These are phyloP conservation scores for Mycena rebaudengoi DNA, from an alignment of 768 basidiomycete genomes.

Conservation along the genomic window DNA sequence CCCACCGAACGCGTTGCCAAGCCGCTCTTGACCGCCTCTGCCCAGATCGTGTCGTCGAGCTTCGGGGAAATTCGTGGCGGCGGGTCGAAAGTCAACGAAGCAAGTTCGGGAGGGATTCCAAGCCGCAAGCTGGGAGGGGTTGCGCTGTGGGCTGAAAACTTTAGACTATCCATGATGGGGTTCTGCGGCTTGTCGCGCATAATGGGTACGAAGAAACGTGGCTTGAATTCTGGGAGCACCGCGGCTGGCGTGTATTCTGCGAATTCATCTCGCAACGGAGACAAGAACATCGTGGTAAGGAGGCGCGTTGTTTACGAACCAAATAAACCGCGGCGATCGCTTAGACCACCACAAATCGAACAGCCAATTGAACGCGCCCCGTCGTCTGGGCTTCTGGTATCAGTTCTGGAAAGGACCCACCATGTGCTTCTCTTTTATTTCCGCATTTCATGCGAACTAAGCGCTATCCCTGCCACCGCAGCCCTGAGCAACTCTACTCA, in stretches of 20 bases:
- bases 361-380: too few relatives aligned
- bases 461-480: too few relatives aligned
- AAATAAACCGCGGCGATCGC: too few relatives aligned
- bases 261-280: conserved; percentile 17
- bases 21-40: conserved; percentile 17
- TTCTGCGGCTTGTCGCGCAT: conserved; percentile 80
- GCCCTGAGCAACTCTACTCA: too few relatives aligned
- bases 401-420: too few relatives aligned
- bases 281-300: too few relatives aligned
- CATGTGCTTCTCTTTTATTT: too few relatives aligned
- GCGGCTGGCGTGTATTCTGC: conserved; percentile 27
- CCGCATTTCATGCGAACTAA: too few relatives aligned
- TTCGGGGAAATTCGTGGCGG: background rate
- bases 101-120: conserved; percentile 41
- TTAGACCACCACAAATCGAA: too few relatives aligned
- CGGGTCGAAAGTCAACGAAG: conserved; percentile 27
- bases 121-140: conserved; percentile 22
- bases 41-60: conserved; percentile 20
- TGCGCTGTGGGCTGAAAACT: conserved; percentile 26
- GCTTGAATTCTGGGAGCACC: conserved; percentile 49
- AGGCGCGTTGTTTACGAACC: too few relatives aligned
- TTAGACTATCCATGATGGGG: conserved; percentile 72
- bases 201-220: conserved; percentile 69
- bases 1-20: conserved; percentile 12
- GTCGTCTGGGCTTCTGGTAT: too few relatives aligned